These are phyloP conservation scores for Polyporus arcularius DNA, from an alignment of 768 basidiomycete genomes.

Conservation along the genomic window DNA sequence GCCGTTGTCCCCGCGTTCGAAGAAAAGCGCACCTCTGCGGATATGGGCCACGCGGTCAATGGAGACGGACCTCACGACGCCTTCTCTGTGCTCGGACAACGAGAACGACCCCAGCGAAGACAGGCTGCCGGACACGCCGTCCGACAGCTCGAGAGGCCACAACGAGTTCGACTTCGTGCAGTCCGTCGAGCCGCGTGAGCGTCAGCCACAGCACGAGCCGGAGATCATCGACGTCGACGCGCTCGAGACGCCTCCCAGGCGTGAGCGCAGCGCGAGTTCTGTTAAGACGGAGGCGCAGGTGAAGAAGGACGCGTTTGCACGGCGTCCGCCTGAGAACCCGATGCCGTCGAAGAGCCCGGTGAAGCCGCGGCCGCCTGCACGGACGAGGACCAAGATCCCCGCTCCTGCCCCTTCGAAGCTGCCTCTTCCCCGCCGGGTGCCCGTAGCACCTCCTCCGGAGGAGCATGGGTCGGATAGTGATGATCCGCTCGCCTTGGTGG, in stretches of 20 bases:
- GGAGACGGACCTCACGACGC: slow-evolving; percentile 53
- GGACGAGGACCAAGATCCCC: slow-evolving; percentile 26
- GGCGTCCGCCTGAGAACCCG: slow-evolving; percentile 65
- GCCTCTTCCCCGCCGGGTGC: slow-evolving; percentile 6
- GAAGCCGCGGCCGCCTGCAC: slow-evolving; percentile 58
- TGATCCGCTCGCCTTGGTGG: slow-evolving; percentile 3
- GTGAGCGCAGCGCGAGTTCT: not conserved
- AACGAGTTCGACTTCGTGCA: not conserved
- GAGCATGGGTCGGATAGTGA: slow-evolving; percentile 16
- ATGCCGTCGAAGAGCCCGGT: slow-evolving; percentile 54
- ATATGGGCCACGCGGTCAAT: slow-evolving; percentile 36
- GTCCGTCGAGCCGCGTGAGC: not conserved
- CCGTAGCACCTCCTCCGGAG: not conserved
- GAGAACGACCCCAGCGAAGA: slow-evolving; percentile 51
- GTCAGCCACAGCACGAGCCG: slow-evolving; percentile 2
- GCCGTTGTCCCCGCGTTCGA: slow-evolving; percentile 7
- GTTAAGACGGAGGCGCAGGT: slow-evolving; percentile 3
- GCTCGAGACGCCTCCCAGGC: slow-evolving; percentile 7
- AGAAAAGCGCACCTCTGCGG: slow-evolving; percentile 11
- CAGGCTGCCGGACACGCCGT: slow-evolving; percentile 49
- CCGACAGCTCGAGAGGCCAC: slow-evolving; percentile 34
- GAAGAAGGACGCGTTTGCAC: slow-evolving; percentile 49
- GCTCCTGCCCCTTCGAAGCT: not conserved
- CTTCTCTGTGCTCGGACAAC: slow-evolving; percentile 76
- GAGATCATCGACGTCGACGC: slow-evolving; percentile 28